Percentiles rank a stretch among this genome's conserved stretches.
These are phyloP conservation scores for Apocynum venetum DNA, from an alignment of 257 asterid species.

Conservation along the genomic window DNA sequence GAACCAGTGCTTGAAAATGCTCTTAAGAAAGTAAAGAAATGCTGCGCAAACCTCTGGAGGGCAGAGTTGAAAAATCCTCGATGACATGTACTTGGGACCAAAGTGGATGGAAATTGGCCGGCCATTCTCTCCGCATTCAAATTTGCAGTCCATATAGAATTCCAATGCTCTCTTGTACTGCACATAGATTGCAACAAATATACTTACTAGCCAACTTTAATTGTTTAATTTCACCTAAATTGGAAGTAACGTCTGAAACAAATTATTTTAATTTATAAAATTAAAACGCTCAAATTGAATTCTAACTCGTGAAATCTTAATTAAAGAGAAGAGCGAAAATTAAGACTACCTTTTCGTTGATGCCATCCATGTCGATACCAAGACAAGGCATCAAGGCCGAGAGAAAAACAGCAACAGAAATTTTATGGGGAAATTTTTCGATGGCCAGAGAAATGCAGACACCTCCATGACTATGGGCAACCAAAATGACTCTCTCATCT, in stretches of 20 bases:
- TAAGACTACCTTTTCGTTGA: neutral
- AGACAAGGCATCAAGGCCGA: conserved; percentile 17
- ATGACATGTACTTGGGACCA: neutral
- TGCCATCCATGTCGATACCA: neutral
- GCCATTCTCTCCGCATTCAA: neutral
- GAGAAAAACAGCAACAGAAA: conserved; percentile 15
- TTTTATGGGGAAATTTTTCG: conserved; percentile 15
- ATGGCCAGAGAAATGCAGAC: conserved; percentile 12
- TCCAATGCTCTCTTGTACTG: conserved; percentile 5
- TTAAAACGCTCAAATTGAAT: too few species aligned
- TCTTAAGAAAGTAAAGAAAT: too few species aligned
- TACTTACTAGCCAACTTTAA: neutral
- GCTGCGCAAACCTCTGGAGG: conserved; percentile 7
- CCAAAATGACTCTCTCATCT: conserved; percentile 10
- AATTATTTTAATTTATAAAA: too few species aligned
- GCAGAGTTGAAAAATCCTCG: neutral
- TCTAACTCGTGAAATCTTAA: too few species aligned
- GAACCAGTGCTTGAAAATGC: too few species aligned
- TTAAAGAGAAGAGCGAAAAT: too few species aligned
- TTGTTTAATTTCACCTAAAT: too few species aligned
- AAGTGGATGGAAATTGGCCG: neutral
- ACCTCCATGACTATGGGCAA: conserved; percentile 19
- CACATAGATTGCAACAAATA: neutral
- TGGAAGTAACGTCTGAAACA: too few species aligned
- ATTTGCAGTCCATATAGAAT: neutral